Base-by-base conservation (phyloP, 768 basidiomycete species). In the Lentinus tigrinus region DNA sequence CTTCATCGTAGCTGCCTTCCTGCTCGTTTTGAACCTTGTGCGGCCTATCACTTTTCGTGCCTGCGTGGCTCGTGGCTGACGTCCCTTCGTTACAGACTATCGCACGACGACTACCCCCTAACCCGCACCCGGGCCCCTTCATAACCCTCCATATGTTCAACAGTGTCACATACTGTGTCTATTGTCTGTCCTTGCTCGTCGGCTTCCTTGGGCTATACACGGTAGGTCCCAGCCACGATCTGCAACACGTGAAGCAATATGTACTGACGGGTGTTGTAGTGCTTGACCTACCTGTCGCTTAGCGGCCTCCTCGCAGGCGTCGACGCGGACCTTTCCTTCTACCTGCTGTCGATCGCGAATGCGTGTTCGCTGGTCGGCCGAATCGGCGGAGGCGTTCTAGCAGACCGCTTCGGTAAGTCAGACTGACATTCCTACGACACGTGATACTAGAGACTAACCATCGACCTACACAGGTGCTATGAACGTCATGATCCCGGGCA, bases 201-300 rank as follows among this genome's bases (percentile, higher is more conserved):
- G 73, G 70, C 11, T 90, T 87, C 70, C 78, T 92, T 10, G 90
- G 89, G 3, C 69, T 91, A 10, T 91, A 89, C 65, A 88, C 87
- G 0, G 72, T 69, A 52, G 1, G 87, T 81, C 13, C 28, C 6
- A 42, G 17, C 40, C 6, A n/a, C 9, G 40, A 42, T 42, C 40
- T 42, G 7, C 40, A 11, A n/a, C 5, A 8, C 19, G 40, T n/a
- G n/a, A n/a, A n/a, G n/a, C n/a, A n/a, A 43, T 8, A 19, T n/a
- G 9, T 21, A 43, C 40, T 8, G n/a, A n/a, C 40, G 8, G 3
- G 2, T 24, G 21, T 3, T 10, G 21, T 10, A 46, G 43, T 46
- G 43, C 21, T 46, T 46, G 43, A 89, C 83, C 0, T 91, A 88
- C 62, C 79, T 89, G 53, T 79, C 83, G 47, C 73, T 83, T 46